Evolutionary conservation across 805 yeast species (phyloP).

Genomic region (Candida caryicola): DNA sequence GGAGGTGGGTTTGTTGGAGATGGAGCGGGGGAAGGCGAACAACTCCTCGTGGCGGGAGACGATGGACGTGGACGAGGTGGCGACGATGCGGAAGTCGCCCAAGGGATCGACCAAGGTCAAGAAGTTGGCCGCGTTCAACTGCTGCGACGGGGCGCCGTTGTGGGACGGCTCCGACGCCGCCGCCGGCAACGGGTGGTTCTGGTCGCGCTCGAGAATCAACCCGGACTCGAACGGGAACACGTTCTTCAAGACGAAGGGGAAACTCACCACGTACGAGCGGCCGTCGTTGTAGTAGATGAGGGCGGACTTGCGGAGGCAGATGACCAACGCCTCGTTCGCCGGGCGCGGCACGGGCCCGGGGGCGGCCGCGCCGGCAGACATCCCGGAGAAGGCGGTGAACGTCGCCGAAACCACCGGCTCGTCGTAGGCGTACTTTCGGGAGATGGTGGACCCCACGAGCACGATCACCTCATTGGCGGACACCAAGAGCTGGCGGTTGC

Average conservation of each 20-base stretch:
- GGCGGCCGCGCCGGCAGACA: neutral
- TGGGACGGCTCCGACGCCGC: neutral
- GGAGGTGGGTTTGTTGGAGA: constrained; percentile 30
- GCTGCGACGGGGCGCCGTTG: constrained; percentile 15
- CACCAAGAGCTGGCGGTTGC: constrained; percentile 35
- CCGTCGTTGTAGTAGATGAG: constrained; percentile 63
- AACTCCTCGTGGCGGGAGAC: constrained; percentile 58
- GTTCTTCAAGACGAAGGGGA: constrained; percentile 63
- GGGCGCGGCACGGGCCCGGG: neutral
- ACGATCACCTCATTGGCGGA: constrained; percentile 46
- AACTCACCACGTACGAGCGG: constrained; percentile 53
- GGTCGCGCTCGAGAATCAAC: constrained; percentile 55
- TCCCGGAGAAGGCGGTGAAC: constrained; percentile 47
- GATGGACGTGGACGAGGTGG: constrained; percentile 66
- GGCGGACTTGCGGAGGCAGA: constrained; percentile 59
- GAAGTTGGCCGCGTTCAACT: constrained; percentile 39
- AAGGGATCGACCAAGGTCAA: constrained; percentile 73
- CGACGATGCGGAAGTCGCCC: constrained; percentile 67
- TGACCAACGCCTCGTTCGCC: constrained; percentile 45
- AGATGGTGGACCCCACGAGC: constrained; percentile 45
- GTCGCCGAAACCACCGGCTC: constrained; percentile 57
- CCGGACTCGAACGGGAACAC: constrained; percentile 72
- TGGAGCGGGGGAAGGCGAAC: constrained; percentile 48
- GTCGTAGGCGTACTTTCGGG: constrained; percentile 49
- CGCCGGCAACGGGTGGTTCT: constrained; percentile 10